Base-by-base conservation (phyloP, 495 filamentous ascomycete genomes). In the Geoglossum glabrum region DNA sequence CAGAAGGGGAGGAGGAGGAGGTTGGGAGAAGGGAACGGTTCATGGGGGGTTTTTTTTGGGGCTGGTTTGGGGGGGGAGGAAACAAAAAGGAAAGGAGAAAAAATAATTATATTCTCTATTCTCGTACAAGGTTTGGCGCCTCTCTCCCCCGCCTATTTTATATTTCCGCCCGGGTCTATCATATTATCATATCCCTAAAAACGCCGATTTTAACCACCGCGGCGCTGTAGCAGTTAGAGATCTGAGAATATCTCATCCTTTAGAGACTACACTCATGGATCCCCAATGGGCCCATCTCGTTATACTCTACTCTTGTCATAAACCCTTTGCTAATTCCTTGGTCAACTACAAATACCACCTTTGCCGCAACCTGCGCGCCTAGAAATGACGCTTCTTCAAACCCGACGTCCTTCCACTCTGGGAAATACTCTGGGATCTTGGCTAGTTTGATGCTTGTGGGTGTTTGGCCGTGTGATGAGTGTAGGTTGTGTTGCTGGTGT, bases 351-450 rank as follows among this genome's bases (percentile, higher is more conserved):
- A 74, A 74, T 30, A 74, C 54, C 8, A 72, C 69, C 61, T 71
- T 72, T 0, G 68, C 72, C 7, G 72, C 71, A 19, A 74, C 67
- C 57, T 73, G 72, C 6, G 71, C 66, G 0, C 72, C 68, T 8
- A 60, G 27, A 31, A 60, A 60, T 26, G 56, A 60, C 10, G 67
- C 64, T 40, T 74, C 71, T 10, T 73, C 71, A 46, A 69, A 85
- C 19, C 83, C 83, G 19, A 80, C 77, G 64, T 95, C 90, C 60
- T 87, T 88, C 88, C 88, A 97, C 66, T 96, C 92, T 10, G 86
- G 78, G 64, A 96, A 86, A 66, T 97, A 97, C 50, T 88, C 82
- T 1, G 92, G 89, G 58, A 84, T 75, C 60, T 80, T 81, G 11
- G 85, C 75, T 25, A 81, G 70, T 71, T 87, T 90, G 68, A 96